Conservation (phyloP, 108 stramenopile species). For the Discostella stelligeroides region DNA sequence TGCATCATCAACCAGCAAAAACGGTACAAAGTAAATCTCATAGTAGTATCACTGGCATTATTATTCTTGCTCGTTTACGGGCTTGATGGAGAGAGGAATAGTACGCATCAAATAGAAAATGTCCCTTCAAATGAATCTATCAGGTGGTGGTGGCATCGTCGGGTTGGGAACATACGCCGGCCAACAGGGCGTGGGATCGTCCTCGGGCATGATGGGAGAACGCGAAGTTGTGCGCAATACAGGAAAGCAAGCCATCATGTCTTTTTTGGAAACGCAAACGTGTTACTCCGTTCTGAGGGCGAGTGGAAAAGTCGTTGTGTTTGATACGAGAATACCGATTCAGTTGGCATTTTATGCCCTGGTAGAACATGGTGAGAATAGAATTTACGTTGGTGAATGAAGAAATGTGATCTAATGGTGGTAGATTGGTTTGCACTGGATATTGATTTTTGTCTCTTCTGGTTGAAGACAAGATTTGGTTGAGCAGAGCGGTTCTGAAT, state of each 20-base stretch:
- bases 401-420: not conserved
- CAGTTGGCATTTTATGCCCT: conserved; percentile 98
- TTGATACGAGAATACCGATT: conserved; percentile 96
- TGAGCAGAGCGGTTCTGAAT: too few species aligned
- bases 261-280: conserved; percentile 76
- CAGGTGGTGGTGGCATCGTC: not conserved
- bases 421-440: not conserved
- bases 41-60: too few species aligned
- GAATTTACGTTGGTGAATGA: not conserved
- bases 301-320: conserved; percentile 94
- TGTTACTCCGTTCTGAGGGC: conserved; percentile 77
- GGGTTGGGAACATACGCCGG: conserved; percentile 2
- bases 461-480: too few species aligned
- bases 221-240: conserved; percentile 78
- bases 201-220: conserved; percentile 59
- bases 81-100: too few species aligned
- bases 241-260: conserved; percentile 75
- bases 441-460: not conserved
- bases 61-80: too few species aligned
- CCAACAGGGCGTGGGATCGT: not conserved
- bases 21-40: too few species aligned
- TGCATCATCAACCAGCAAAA: too few species aligned
- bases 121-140: too few species aligned
- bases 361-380: conserved; percentile 92
- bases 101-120: too few species aligned